Conservation (phyloP, 192 early-diverging fungal genomes). For the Podila epicladia region DNA sequence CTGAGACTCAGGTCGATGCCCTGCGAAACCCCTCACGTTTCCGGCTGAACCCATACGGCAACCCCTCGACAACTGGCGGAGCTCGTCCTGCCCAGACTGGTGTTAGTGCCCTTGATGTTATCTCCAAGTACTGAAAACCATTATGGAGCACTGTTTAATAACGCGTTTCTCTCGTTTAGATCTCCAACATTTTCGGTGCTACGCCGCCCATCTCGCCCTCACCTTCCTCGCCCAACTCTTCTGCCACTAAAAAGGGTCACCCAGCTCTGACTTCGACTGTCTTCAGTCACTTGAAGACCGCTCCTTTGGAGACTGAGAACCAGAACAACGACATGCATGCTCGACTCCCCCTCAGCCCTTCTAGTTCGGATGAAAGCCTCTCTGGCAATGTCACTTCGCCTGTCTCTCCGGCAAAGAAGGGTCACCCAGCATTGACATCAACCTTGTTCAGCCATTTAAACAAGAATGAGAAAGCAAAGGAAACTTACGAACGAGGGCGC, state of each 20-base stretch:
- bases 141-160: too few species aligned
- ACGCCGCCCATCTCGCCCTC: conserved; percentile 31
- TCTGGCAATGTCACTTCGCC: background rate
- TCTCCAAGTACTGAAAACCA: too few species aligned
- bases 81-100: conserved; percentile 14
- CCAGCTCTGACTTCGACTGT: conserved; percentile 1
- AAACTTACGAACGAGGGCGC: background rate
- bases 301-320: background rate
- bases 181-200: conserved; percentile 36
- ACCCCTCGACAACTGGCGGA: conserved; percentile 16
- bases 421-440: conserved; percentile 48
- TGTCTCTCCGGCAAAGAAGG: conserved; percentile 14
- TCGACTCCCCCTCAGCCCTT: background rate
- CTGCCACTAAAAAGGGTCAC: conserved; percentile 8
- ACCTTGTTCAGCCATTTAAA: conserved; percentile 20
- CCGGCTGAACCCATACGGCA: conserved; percentile 51
- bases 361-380: background rate
- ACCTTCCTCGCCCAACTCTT: background rate
- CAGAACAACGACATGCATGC: background rate
- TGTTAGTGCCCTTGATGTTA: conserved; percentile 3
- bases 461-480: background rate
- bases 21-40: conserved; percentile 34
- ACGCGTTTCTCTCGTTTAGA: conserved; percentile 8
- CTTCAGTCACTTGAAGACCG: background rate
- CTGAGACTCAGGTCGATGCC: conserved; percentile 49